Evolutionary conservation across 345 rosid genomes (phyloP).

Genomic region (Eucalyptus guilfoylei): DNA sequence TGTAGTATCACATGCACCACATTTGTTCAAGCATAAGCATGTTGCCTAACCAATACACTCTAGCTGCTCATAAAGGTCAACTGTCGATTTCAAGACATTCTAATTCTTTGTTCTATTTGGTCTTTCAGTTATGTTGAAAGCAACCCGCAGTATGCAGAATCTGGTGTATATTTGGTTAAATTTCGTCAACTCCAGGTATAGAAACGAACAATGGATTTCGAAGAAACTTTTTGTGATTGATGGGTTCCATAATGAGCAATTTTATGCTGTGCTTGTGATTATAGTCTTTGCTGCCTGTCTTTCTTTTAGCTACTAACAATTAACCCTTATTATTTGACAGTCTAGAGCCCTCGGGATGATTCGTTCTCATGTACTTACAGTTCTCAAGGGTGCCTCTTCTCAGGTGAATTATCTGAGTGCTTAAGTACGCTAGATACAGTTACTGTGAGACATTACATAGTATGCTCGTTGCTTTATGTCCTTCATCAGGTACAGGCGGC

Average conservation of each 20-base stretch:
- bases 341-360: conserved; percentile 96
- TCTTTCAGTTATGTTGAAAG: conserved; percentile 62
- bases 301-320: background rate
- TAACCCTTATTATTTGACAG: conserved; percentile 24
- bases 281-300: background rate
- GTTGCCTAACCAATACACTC: background rate
- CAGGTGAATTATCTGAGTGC: conserved; percentile 34
- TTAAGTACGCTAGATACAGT: background rate
- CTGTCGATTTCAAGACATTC: background rate
- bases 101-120: background rate
- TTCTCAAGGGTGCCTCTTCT: conserved; percentile 77
- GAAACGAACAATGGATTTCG: background rate
- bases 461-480: background rate
- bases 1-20: background rate
- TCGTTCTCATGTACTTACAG: conserved; percentile 77
- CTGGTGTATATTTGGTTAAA: conserved; percentile 86
- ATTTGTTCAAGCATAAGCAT: background rate
- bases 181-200: conserved; percentile 95
- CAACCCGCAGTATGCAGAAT: conserved; percentile 95
- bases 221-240: background rate
- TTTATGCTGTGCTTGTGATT: background rate
- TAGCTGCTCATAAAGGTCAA: background rate
- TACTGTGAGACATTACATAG: background rate
- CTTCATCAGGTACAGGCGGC: conserved; percentile 73
- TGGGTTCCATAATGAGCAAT: background rate